Percentiles rank a stretch among this genome's conserved stretches.
phyloP scores from a whole-genome alignment of 768 basidiomycete species.

The Gymnopilus junonius region DNA sequence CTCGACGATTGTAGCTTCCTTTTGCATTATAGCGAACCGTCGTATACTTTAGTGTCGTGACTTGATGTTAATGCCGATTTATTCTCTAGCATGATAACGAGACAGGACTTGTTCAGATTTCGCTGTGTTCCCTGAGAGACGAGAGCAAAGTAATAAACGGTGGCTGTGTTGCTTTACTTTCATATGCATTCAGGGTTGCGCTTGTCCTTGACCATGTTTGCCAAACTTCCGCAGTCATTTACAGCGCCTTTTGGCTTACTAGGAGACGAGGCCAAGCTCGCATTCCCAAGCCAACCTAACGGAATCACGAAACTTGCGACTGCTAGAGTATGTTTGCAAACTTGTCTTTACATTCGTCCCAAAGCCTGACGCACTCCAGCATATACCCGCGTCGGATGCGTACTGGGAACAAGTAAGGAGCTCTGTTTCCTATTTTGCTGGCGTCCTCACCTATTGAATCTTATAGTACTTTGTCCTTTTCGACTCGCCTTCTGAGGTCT shows the following conservation, averaged over 20 bases:
- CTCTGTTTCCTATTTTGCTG: not conserved
- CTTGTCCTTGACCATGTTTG: conserved; percentile 47
- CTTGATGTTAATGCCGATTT: conserved; percentile 5
- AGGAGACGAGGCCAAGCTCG: conserved; percentile 87
- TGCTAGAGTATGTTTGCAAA: conserved; percentile 60
- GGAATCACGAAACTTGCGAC: conserved; percentile 80
- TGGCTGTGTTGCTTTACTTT: conserved; percentile 18
- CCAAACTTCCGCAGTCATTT: conserved; percentile 73
- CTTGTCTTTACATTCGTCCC: not conserved
- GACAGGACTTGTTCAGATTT: too few species aligned
- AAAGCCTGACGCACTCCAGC: conserved; percentile 43
- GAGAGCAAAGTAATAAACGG: not conserved
- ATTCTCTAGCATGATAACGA: not conserved
- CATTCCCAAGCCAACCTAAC: conserved; percentile 81
- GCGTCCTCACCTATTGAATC: not conserved
- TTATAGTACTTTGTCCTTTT: conserved; percentile 81
- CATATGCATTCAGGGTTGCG: not conserved
- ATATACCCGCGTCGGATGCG: conserved; percentile 73
- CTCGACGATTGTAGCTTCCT: not conserved
- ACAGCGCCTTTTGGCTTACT: conserved; percentile 78
- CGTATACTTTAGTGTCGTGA: not conserved
- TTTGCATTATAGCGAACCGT: not conserved
- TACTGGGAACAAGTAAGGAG: conserved; percentile 88
- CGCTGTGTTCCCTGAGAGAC: not conserved
- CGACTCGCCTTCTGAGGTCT: conserved; percentile 90